Evolutionary conservation across 2,329 filamentous ascomycete genomes (phyloP).

Genomic region (Parastagonospora nodorum): DNA sequence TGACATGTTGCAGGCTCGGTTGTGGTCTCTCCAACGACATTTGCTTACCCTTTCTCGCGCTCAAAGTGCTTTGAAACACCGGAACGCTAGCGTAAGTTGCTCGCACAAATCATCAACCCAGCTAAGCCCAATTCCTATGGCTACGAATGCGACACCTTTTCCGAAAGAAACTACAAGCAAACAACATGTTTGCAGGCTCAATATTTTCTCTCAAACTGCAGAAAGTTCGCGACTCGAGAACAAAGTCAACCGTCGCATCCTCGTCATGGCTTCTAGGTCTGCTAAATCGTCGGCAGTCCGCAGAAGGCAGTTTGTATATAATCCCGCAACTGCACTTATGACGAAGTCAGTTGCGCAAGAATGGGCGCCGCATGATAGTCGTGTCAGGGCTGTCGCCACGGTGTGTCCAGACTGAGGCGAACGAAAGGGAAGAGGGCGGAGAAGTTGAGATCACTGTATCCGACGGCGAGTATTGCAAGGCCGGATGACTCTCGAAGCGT

Average conservation of each 20-base stretch:
- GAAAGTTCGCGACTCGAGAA: too few relatives aligned
- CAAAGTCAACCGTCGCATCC: background rate
- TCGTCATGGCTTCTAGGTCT: background rate
- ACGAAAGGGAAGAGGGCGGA: background rate
- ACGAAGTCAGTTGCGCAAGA: background rate
- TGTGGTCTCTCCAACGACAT: too few relatives aligned
- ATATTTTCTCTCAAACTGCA: too few relatives aligned
- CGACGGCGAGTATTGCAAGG: background rate
- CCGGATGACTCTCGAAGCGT: constrained; percentile 43
- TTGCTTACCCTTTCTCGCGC: too few relatives aligned
- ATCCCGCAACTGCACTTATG: background rate
- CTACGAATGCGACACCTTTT: too few relatives aligned
- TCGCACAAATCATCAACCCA: too few relatives aligned
- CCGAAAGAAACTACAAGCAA: too few relatives aligned
- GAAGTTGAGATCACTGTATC: background rate
- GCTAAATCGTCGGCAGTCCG: background rate
- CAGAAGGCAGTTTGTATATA: background rate
- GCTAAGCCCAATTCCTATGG: too few relatives aligned
- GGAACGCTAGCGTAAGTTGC: too few relatives aligned
- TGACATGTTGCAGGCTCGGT: too few relatives aligned
- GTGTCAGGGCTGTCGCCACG: background rate
- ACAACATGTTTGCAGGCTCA: too few relatives aligned
- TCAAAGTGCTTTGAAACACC: too few relatives aligned
- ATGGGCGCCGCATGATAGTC: background rate
- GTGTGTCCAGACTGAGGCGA: background rate